These are phyloP conservation scores for Yarrowia alimentaria DNA, from an alignment of 805 yeast species.

Conservation along the genomic window DNA sequence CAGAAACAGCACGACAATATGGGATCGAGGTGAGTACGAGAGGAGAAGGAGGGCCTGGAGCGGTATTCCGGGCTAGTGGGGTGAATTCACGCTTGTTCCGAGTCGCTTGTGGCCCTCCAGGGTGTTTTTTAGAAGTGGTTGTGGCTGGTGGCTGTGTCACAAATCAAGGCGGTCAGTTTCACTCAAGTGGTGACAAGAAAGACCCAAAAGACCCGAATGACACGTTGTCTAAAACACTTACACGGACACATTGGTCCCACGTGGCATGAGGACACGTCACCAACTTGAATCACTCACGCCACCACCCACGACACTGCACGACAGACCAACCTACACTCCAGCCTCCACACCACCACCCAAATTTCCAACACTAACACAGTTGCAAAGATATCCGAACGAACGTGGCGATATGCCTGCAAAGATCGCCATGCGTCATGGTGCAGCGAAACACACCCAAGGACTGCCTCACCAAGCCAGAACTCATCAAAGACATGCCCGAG, in stretches of 20 bases:
- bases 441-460: conserved; percentile 87
- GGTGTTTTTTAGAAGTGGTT: too few species aligned
- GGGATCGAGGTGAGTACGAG: conserved; percentile 16
- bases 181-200: too few species aligned
- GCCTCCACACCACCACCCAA: too few species aligned
- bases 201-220: too few species aligned
- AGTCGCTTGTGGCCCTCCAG: not conserved
- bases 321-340: too few species aligned
- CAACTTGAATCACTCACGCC: too few species aligned
- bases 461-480: conserved; percentile 77
- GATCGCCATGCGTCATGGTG: conserved; percentile 93
- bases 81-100: not conserved
- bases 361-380: conserved; percentile 47
- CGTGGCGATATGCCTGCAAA: conserved; percentile 91
- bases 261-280: too few species aligned
- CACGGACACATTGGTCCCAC: too few species aligned
- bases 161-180: too few species aligned
- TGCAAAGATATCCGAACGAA: conserved; percentile 93
- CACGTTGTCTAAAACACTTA: too few species aligned
- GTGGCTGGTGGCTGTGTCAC: too few species aligned
- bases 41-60: not conserved
- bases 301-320: too few species aligned
- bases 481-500: conserved; percentile 76
- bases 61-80: not conserved
- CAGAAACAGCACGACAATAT: conserved; percentile 1